Percentiles rank a stretch among this genome's conserved stretches.
Evolutionary conservation across 2,329 filamentous ascomycete genomes (phyloP).

Genomic region (Metarhizium sp.): DNA sequence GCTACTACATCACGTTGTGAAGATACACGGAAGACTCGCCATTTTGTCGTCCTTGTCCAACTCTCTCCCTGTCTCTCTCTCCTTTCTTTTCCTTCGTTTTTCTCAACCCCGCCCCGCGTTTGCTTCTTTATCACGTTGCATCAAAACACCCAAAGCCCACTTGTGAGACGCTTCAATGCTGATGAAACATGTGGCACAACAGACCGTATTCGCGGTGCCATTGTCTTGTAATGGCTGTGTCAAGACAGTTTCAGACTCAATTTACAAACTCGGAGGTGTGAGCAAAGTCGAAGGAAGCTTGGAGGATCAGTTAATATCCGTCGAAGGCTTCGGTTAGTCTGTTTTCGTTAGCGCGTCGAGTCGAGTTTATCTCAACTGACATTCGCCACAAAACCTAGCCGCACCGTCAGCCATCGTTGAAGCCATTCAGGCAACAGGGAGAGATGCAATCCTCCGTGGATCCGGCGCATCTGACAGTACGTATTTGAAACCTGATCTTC

Average conservation of each 20-base stretch:
- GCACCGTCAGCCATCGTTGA: slow-evolving; percentile 83
- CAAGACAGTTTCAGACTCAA: slow-evolving; percentile 70
- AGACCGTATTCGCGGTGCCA: slow-evolving; percentile 93
- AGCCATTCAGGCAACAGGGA: slow-evolving; percentile 80
- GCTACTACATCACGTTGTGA: slow-evolving; percentile 6
- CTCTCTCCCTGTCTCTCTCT: background rate
- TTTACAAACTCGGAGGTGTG: slow-evolving; percentile 72
- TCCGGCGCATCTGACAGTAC: slow-evolving; percentile 77
- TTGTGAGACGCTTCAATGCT: slow-evolving; percentile 10
- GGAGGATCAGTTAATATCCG: slow-evolving; percentile 70
- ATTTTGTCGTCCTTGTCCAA: background rate
- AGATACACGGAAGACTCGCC: background rate
- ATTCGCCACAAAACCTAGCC: slow-evolving; percentile 33
- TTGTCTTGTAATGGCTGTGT: slow-evolving; percentile 87
- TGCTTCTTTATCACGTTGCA: background rate
- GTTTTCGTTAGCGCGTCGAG: background rate
- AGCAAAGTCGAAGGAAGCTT: slow-evolving; percentile 75
- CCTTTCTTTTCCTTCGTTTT: background rate
- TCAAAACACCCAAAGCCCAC: slow-evolving; percentile 9
- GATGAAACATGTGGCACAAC: slow-evolving; percentile 24
- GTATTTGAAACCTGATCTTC: slow-evolving; percentile 21
- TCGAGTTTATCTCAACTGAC: background rate
- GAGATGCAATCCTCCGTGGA: slow-evolving; percentile 89
- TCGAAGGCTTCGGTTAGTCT: slow-evolving; percentile 67
- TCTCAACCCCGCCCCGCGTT: no score